Conservation (phyloP, 306 rosid genomes). For the Fagus sylvatica region DNA sequence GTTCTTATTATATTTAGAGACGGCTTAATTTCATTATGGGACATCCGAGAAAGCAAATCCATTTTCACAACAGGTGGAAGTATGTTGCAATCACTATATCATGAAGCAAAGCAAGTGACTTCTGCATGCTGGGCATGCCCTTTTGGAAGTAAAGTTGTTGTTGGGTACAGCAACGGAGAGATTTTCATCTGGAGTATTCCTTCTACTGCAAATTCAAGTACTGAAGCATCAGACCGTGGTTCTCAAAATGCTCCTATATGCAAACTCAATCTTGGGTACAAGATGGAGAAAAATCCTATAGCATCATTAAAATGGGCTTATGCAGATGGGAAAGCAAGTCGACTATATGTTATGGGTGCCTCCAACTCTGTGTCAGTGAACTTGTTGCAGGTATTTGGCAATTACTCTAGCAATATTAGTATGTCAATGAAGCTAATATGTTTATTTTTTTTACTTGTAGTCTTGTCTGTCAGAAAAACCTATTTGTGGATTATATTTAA, state of each 20-base stretch:
- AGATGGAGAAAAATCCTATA: constrained; percentile 67
- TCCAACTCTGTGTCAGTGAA: constrained; percentile 55
- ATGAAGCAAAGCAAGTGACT: constrained; percentile 74
- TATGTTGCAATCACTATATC: constrained; percentile 40
- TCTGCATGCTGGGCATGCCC: constrained; percentile 93
- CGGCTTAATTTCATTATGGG: constrained; percentile 71
- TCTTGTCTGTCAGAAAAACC: neutral
- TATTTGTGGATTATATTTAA: constrained; percentile 2
- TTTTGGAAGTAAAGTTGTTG: constrained; percentile 72
- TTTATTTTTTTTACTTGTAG: constrained; percentile 2
- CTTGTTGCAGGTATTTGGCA: constrained; percentile 57
- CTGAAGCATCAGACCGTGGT: constrained; percentile 34
- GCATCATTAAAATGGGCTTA: constrained; percentile 68
- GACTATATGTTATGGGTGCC: constrained; percentile 71
- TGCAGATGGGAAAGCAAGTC: constrained; percentile 76
- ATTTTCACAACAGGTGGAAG: constrained; percentile 64
- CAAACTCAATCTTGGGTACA: constrained; percentile 84
- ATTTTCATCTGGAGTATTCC: constrained; percentile 77
- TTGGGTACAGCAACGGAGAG: constrained; percentile 90
- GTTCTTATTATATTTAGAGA: constrained; percentile 64
- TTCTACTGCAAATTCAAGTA: constrained; percentile 30
- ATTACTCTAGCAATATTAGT: constrained; percentile 14
- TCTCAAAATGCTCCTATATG: constrained; percentile 52
- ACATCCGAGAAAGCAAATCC: constrained; percentile 61
- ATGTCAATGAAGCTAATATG: constrained; percentile 1